Conservation (phyloP, 257 asterid species). For the Solanum arcanum region DNA sequence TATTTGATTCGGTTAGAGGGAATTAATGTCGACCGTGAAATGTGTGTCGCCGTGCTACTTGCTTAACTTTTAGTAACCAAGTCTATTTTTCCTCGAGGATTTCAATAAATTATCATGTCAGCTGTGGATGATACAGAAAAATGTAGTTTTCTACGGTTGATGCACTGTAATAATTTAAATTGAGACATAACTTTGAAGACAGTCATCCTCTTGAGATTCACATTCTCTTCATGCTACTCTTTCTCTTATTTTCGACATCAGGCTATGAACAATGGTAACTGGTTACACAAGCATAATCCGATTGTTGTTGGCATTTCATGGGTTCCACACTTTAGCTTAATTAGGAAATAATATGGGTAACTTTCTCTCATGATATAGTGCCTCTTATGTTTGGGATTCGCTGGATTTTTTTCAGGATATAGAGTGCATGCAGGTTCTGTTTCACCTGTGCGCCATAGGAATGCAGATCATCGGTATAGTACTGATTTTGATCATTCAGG, state of each 20-base stretch:
- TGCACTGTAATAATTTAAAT: not conserved
- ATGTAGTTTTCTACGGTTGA: constrained; percentile 16
- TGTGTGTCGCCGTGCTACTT: constrained; percentile 12
- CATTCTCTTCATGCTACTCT: constrained; percentile 4
- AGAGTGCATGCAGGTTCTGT: constrained; percentile 71
- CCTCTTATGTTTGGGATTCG: constrained; percentile 47
- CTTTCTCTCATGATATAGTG: constrained; percentile 33
- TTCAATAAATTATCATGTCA: constrained; percentile 11
- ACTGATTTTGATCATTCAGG: constrained; percentile 57
- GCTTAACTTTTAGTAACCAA: constrained; percentile 12
- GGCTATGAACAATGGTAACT: constrained; percentile 32
- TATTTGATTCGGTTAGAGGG: not conserved
- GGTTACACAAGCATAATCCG: constrained; percentile 29
- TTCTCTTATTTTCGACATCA: constrained; percentile 28
- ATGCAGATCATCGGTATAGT: constrained; percentile 48
- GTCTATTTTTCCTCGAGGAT: constrained; percentile 8
- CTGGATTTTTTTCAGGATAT: constrained; percentile 87
- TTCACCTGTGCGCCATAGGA: constrained; percentile 71
- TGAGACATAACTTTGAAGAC: constrained; percentile 18
- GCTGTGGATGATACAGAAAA: constrained; percentile 14
- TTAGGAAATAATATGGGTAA: constrained; percentile 38
- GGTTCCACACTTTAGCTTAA: constrained; percentile 37
- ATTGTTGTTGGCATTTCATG: constrained; percentile 29
- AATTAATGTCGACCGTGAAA: not conserved
- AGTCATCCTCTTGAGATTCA: constrained; percentile 14